Base-by-base conservation (phyloP, 2,329 filamentous ascomycete genomes). In the Graphilbum fragrans region DNA sequence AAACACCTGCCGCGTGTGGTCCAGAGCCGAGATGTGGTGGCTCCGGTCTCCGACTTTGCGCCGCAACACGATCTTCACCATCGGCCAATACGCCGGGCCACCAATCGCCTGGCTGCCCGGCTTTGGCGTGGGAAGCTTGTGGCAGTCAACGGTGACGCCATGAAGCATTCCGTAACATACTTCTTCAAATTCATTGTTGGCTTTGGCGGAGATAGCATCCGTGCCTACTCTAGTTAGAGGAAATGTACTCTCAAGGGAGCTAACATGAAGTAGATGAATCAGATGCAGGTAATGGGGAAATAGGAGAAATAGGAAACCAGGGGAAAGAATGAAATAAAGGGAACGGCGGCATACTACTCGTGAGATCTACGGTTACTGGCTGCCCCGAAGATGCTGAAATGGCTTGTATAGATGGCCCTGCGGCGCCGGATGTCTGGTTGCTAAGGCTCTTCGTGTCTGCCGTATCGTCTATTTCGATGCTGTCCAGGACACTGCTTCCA, bases 111-210 rank as follows among this genome's bases (percentile, higher is more conserved):
- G 68, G 20, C 70, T 67, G 23, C 72, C 72, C 1, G 81, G 77
- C 51, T 79, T 86, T 0, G 79, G 77, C 3, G 69, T 74, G 1
- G 86, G 86, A 2, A 90, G 75, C 29, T 67, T 63, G 51, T 76
- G 70, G 46, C 80, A 82, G 47, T 80, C 77, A 34, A 92, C 65
- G 41, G 65, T 73, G 3, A 78, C 74, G 17, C 70, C 72, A 41
- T 86, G 78, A 18, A 93, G 61, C 61, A 82, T 82, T 34, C 86
- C 86, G 53, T 84, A 87, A 60, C 86, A 93, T 4, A 93, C 81
- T 53, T 86, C 77, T 18, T 78, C 70, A 37, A 67, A 72, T 23
- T 76, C 68, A 42, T 83, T 72, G 34, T 70, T 68, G 14, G 78
- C 58, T 10, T 82, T 74, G 21, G 50, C 18, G 8, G 10, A 35